Evolutionary conservation across 73 alveolate species (phyloP), one percentile per base, ranked within the genome.

Genomic region (Blepharisma japonicum): DNA sequence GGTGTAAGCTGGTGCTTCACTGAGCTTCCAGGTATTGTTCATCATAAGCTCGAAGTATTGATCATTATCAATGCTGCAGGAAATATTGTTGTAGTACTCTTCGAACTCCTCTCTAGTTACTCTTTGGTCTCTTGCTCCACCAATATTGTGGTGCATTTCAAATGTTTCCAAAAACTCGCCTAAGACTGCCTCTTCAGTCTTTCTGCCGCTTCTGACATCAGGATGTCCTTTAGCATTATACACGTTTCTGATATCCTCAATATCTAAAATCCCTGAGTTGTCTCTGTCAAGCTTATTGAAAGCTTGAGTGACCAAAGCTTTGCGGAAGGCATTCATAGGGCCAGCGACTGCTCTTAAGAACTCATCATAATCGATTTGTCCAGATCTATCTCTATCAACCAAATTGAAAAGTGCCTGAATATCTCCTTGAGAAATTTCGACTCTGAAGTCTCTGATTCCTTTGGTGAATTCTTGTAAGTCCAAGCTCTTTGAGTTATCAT

Each of bases 11-110:
- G 74, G 74, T 2, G 74, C 14, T 42, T 80, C 91, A 47, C 74
- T 32, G 46, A 89, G 83, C 55, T 87, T 84, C 99, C 99, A 94
- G 6, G 96, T 85, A 78, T 89, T 87, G 32, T 90, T 88, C 95
- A 94, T 90, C 92, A 92, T 53, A 70, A 86, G 81, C 68, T 89
- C 91, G 53, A 85, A 85, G 81, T 80, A 91, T 70, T 91, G 88
- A 82, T 91, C 97, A 77, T 90, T 83, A 80, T 91, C 97, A 89
- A 89, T 86, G 38, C 88, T 77, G 32, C 84, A 68, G 38, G 91
- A 83, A 67, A 86, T 86, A 77, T 83, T 83, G 55, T 84, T 86
- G 76, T 86, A 86, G 47, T 86, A 86, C 70, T 86, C 94, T 50
- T 83, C 89, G 47, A 86, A 86, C 77, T 86, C 94, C 71, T 86